A percentile compares a stretch with the other conserved stretches of the same genome.
phyloP scores from a whole-genome alignment of 345 rosid genomes.

The Sonneratia alba region DNA sequence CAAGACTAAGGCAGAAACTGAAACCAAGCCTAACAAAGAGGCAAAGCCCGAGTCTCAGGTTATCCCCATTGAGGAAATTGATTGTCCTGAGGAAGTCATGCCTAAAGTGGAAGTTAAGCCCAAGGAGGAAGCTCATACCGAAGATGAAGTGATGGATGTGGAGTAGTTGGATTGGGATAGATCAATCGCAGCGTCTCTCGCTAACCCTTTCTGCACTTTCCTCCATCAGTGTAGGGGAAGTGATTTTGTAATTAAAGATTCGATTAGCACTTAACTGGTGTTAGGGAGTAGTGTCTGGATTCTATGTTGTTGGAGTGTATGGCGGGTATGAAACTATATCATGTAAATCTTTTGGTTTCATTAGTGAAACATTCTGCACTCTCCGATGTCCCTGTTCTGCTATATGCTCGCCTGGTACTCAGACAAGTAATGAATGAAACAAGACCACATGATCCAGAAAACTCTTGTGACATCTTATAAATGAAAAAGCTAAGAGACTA shows the following conservation, averaged over 20 bases:
- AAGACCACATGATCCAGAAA: background rate
- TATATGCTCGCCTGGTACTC: background rate
- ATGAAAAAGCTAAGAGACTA: background rate
- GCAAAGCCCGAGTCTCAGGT: background rate
- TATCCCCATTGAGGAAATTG: background rate
- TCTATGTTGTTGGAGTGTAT: background rate
- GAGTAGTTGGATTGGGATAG: background rate
- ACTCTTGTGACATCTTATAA: too few relatives aligned
- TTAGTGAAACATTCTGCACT: background rate
- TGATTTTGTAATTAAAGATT: background rate
- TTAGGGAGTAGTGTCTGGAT: background rate
- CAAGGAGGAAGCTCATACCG: background rate
- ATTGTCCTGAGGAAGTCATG: background rate
- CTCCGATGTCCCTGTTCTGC: background rate
- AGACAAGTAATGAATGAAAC: background rate
- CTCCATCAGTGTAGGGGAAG: background rate
- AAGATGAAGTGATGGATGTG: background rate
- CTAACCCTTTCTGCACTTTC: background rate
- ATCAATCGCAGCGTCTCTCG: background rate
- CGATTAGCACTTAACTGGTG: background rate
- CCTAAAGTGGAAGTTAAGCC: conserved; percentile 6
- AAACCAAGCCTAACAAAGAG: background rate
- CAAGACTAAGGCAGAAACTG: background rate
- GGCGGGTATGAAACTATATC: background rate
- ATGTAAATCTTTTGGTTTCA: background rate